Base-by-base conservation (phyloP, 2,329 filamentous ascomycete genomes). In the Hypoxylon sp. region DNA sequence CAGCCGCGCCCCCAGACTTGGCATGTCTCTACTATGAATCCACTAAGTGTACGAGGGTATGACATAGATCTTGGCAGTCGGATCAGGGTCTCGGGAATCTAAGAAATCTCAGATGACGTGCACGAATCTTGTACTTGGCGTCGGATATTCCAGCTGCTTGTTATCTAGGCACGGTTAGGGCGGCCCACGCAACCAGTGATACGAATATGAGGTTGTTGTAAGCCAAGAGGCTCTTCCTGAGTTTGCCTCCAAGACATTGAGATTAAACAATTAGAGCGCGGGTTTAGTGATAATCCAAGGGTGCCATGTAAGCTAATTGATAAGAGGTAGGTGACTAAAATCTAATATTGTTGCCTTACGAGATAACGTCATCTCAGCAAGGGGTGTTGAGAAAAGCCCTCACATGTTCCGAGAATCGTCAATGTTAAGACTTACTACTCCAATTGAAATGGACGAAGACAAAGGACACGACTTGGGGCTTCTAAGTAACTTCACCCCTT, bases 51-150 rank as follows among this genome's bases (percentile, higher is more conserved):
- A 67, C 64, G 33, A 64, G 24, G 50, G 63, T 69, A 50, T 59
- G 54, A 64, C 67, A 50, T 35, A 26, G 42, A 54, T 6, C 68
- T 70, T 70, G 68, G 68, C 68, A 44, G 47, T 66, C 68, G 62
- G 65, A 70, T 68, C 51, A 55, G 46, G 51, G 58, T 65, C 51
- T 63, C 24, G 42, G 55, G 35, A 51, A 55, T 68, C 54, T 52
- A 33, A 56, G 17, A 64, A 58, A 56, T 50, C 35, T 48, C 24
- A 37, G 46, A 63, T 54, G 22, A 24, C 14, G 39, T 58, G 44
- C 37, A 46, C 47, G 24, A 22, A 5, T 17, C 47, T 17, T 48
- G n/a, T 22, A 53, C 59, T 64, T 67, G 63, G 52, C 60, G n/a
- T 64, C 50, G 29, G 54, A 29, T 61, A 19, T 60, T 46, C 46